A percentile compares a stretch with the other conserved stretches of the same genome.
Conservation (phyloP, 2,329 filamentous ascomycete species). For the Colletotrichum sp. region DNA sequence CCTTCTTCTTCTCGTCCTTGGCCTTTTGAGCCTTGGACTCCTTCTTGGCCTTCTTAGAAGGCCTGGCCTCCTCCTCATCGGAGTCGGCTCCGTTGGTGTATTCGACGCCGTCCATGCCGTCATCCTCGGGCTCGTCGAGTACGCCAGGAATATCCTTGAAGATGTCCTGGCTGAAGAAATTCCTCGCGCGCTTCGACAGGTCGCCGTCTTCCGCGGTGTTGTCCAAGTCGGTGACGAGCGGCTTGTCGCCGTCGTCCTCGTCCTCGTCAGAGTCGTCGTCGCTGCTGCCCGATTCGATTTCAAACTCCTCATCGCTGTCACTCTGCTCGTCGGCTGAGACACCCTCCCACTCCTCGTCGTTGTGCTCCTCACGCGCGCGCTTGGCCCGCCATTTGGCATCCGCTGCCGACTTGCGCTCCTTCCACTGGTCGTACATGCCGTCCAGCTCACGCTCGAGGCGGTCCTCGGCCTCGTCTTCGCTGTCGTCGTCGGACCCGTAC, state of each 20-base stretch:
- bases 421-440: constrained; percentile 84
- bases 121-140: constrained; percentile 51
- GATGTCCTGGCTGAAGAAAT: constrained; percentile 95
- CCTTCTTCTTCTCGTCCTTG: constrained; percentile 26
- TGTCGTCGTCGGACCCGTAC: constrained; percentile 54
- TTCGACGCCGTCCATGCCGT: constrained; percentile 36
- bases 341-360: constrained; percentile 92
- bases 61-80: constrained; percentile 15
- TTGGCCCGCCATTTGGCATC: constrained; percentile 93
- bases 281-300: constrained; percentile 64
- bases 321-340: constrained; percentile 74
- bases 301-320: constrained; percentile 58
- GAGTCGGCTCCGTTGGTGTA: constrained; percentile 22
- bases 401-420: constrained; percentile 75
- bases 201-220: constrained; percentile 54
- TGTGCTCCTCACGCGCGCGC: constrained; percentile 79
- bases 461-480: constrained; percentile 76
- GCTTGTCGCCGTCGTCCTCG: constrained; percentile 27
- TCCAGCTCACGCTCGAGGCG: constrained; percentile 85
- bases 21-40: constrained; percentile 32
- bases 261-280: constrained; percentile 37
- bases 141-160: constrained; percentile 82
- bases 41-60: constrained; percentile 24
- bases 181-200: constrained; percentile 83
- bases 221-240: constrained; percentile 42